These are phyloP conservation scores for Leccinum ochraceum DNA, from an alignment of 768 basidiomycete species.

Conservation along the genomic window DNA sequence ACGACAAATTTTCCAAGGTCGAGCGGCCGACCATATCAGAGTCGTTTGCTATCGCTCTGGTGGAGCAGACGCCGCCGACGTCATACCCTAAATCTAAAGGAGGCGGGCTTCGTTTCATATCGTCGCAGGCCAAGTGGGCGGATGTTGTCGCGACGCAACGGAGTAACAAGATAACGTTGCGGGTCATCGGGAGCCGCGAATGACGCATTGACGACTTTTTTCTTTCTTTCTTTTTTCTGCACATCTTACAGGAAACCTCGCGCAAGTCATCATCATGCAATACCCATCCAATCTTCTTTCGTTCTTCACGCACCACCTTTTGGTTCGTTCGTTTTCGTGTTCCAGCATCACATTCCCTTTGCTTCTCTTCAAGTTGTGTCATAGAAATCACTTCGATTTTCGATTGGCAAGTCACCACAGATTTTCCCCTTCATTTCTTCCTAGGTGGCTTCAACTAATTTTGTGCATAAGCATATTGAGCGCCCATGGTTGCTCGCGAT, in stretches of 20 bases:
- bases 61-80: slow-evolving; percentile 37
- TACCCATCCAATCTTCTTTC: neutral
- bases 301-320: neutral
- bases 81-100: neutral
- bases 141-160: slow-evolving; percentile 43
- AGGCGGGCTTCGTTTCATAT: slow-evolving; percentile 45
- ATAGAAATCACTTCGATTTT: neutral
- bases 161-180: slow-evolving; percentile 58
- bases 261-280: neutral
- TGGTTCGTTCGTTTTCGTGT: neutral
- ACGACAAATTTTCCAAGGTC: slow-evolving; percentile 66
- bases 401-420: neutral
- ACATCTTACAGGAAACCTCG: neutral
- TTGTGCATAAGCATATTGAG: neutral
- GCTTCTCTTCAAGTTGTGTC: neutral
- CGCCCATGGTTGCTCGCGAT: neutral
- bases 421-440: neutral
- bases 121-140: slow-evolving; percentile 63
- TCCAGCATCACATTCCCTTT: neutral
- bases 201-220: slow-evolving; percentile 3
- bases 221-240: neutral
- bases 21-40: slow-evolving; percentile 55
- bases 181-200: slow-evolving; percentile 41
- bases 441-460: neutral
- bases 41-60: slow-evolving; percentile 56